Conservation (phyloP, 805 yeast species). For the Cyberlindnera sargentensis region DNA sequence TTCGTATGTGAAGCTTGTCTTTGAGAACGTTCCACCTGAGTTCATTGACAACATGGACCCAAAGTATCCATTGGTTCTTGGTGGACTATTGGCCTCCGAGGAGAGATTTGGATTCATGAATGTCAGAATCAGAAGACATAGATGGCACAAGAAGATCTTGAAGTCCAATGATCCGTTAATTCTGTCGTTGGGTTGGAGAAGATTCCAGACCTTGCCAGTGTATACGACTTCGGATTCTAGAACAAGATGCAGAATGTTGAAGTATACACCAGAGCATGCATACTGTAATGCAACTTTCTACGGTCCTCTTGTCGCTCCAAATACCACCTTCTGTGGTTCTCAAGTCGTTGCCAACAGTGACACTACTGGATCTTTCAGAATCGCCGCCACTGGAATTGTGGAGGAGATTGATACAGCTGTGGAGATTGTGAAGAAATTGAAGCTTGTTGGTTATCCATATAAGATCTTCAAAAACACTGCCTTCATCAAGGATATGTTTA, state of each 20-base stretch:
- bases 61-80: conserved; percentile 75
- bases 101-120: conserved; percentile 88
- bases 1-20: conserved; percentile 83
- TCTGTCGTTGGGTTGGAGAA: conserved; percentile 93
- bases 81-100: conserved; percentile 88
- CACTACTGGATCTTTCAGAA: conserved; percentile 86
- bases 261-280: conserved; percentile 97
- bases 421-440: conserved; percentile 92
- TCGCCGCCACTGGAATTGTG: conserved; percentile 94
- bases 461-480: conserved; percentile 95
- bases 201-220: conserved; percentile 94
- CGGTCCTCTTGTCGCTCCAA: conserved; percentile 96
- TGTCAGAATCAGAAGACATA: conserved; percentile 92
- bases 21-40: conserved; percentile 82
- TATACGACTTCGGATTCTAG: conserved; percentile 96
- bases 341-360: conserved; percentile 78
- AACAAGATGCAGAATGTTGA: conserved; percentile 95
- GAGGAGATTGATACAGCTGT: conserved; percentile 84
- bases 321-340: conserved; percentile 94
- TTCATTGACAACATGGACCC: conserved; percentile 85
- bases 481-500: conserved; percentile 93
- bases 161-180: conserved; percentile 95
- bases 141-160: conserved; percentile 97
- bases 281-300: conserved; percentile 93
- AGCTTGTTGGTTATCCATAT: conserved; percentile 90